A percentile compares a stretch with the other conserved stretches of the same genome.
phyloP scores from a whole-genome alignment of 2,329 filamentous ascomycete species.

The Colletotrichum lupini region DNA sequence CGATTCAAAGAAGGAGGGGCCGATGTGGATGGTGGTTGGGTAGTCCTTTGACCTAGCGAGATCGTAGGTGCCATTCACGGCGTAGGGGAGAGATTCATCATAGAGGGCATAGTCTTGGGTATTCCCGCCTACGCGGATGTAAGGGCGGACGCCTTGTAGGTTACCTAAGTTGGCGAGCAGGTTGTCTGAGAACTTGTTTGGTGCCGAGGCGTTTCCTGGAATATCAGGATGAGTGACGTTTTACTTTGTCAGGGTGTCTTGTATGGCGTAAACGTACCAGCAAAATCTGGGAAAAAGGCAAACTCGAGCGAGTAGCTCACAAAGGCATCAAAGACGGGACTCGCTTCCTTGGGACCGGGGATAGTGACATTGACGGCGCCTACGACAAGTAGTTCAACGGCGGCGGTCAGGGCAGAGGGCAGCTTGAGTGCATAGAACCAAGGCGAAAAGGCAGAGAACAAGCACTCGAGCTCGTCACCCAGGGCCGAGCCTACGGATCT shows the following conservation, averaged over 20 bases:
- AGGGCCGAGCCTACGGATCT: conserved; percentile 2
- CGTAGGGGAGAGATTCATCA: conserved; percentile 60
- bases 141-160: conserved; percentile 66
- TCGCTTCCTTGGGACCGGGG: conserved; percentile 21
- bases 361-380: background rate
- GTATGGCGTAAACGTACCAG: conserved; percentile 43
- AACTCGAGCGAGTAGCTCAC: conserved; percentile 65
- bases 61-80: conserved; percentile 64
- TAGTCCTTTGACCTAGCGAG: conserved; percentile 65
- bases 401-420: background rate
- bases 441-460: conserved; percentile 9
- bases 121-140: conserved; percentile 74
- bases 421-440: background rate
- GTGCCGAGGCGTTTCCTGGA: conserved; percentile 61
- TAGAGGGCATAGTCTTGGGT: conserved; percentile 74
- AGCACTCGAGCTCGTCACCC: conserved; percentile 16
- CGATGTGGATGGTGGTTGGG: conserved; percentile 69
- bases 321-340: conserved; percentile 50
- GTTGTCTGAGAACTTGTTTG: conserved; percentile 71
- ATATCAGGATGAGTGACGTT: background rate
- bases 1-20: conserved; percentile 71
- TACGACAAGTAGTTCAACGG: background rate
- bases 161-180: conserved; percentile 66
- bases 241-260: background rate
- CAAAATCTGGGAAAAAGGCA: conserved; percentile 63